Evolutionary conservation across 179 eudicot species (phyloP).

Genomic region (Heliamphora pulchella): DNA sequence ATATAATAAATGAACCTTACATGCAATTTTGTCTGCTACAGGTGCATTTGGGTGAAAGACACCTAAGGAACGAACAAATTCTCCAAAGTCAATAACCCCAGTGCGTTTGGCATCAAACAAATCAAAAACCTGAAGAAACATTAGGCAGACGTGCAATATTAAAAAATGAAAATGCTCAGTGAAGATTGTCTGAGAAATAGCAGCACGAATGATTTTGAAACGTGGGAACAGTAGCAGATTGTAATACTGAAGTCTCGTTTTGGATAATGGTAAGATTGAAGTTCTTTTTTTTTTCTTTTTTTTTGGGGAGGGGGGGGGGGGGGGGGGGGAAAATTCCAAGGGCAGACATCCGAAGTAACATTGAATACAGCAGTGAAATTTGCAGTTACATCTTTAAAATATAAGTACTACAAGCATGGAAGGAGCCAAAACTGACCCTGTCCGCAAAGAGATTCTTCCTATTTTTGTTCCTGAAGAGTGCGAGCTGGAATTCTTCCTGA

Average conservation of each 20-base stretch:
- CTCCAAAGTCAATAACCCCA: conserved; percentile 68
- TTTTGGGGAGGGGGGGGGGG: no score
- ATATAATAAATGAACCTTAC: conserved; percentile 31
- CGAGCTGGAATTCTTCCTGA: conserved; percentile 90
- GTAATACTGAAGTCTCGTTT: background rate
- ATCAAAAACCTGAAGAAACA: conserved; percentile 34
- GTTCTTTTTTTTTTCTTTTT: no score
- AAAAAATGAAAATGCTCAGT: background rate
- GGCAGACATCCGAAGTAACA: background rate
- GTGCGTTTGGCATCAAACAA: conserved; percentile 54
- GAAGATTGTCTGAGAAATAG: background rate
- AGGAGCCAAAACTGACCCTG: conserved; percentile 34
- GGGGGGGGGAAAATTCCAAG: no score
- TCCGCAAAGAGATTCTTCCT: conserved; percentile 75
- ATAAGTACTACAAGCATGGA: background rate
- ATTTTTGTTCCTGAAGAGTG: conserved; percentile 72
- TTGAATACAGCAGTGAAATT: background rate
- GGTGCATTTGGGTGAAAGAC: conserved; percentile 74
- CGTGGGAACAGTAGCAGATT: background rate
- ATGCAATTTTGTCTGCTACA: conserved; percentile 47
- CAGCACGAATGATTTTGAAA: background rate
- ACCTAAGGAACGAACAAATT: conserved; percentile 58
- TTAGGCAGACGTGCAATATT: background rate
- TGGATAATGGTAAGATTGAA: no score
- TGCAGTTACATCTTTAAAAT: background rate